Percentiles rank a stretch among this genome's conserved stretches.
Evolutionary conservation across 306 rosid genomes (phyloP).

Genomic region (Quercus mongolica): DNA sequence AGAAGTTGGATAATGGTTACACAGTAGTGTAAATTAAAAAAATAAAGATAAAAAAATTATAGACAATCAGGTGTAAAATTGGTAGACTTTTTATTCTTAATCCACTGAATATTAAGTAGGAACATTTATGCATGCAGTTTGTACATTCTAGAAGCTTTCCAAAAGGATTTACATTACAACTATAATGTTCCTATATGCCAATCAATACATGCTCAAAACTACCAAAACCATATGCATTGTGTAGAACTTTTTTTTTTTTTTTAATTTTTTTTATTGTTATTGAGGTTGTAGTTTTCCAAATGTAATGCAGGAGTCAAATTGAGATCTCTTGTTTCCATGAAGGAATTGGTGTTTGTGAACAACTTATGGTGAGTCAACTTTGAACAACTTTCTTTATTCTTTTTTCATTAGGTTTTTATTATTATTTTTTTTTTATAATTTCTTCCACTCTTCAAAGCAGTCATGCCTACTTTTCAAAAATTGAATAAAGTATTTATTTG

Average conservation of each 20-base stretch:
- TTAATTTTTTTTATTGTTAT: neutral
- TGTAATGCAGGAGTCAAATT: slow-evolving; percentile 54
- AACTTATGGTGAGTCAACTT: slow-evolving; percentile 39
- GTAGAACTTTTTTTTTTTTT: neutral
- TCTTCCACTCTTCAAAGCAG: too few species aligned
- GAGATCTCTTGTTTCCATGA: slow-evolving; percentile 72
- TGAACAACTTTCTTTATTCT: too few species aligned
- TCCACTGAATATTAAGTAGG: too few species aligned
- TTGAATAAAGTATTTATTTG: too few species aligned
- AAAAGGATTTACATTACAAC: too few species aligned
- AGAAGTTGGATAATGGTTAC: neutral
- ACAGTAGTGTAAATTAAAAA: neutral
- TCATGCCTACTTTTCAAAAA: too few species aligned
- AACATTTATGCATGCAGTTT: too few species aligned
- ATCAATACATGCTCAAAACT: too few species aligned
- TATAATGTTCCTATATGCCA: neutral
- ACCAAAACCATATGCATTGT: neutral
- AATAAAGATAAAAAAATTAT: too few species aligned
- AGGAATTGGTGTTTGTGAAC: slow-evolving; percentile 86
- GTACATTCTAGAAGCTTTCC: too few species aligned
- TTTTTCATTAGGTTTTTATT: too few species aligned
- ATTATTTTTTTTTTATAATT: too few species aligned
- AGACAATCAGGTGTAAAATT: neutral
- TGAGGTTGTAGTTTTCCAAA: slow-evolving; percentile 1
- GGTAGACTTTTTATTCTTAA: neutral